phyloP scores from a whole-genome alignment of 768 basidiomycete species.

The Pluteus cervinus region DNA sequence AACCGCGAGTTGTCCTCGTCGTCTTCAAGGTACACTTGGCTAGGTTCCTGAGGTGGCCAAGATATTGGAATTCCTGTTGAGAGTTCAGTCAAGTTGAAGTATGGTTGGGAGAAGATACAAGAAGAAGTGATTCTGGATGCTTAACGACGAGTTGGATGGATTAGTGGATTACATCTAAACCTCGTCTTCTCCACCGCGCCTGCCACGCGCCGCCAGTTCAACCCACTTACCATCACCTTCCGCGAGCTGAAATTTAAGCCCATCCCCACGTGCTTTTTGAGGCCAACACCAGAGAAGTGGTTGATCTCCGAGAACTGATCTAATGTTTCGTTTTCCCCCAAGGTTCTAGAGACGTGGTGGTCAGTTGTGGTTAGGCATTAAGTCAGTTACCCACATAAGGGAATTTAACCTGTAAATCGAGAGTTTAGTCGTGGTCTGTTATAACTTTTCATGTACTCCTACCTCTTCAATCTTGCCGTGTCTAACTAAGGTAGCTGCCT shows the following conservation, averaged over 20 bases:
- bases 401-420: constrained; percentile 63
- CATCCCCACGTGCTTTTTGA: constrained; percentile 55
- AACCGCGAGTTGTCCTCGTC: too few relatives aligned
- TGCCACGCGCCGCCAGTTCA: constrained; percentile 24
- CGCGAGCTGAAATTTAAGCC: constrained; percentile 71
- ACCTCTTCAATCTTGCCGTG: constrained; percentile 84
- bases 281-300: constrained; percentile 86
- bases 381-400: constrained; percentile 67
- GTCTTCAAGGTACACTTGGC: constrained; percentile 25
- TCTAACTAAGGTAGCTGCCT: constrained; percentile 77
- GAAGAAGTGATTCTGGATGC: constrained; percentile 4
- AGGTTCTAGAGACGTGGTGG: constrained; percentile 54
- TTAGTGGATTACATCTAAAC: constrained; percentile 2
- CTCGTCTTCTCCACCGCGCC: constrained; percentile 1
- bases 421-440: neutral
- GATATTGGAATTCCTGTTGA: too few relatives aligned
- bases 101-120: constrained; percentile 5
- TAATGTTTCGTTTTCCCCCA: constrained; percentile 65
- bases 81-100: too few relatives aligned
- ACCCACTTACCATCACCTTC: constrained; percentile 72
- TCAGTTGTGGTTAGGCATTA: constrained; percentile 7
- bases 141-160: too few relatives aligned
- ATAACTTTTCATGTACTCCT: constrained; percentile 7
- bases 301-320: constrained; percentile 70
- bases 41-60: constrained; percentile 79